phyloP scores from a whole-genome alignment of 148 eudicot species.

The Vaccinium corymbosum region DNA sequence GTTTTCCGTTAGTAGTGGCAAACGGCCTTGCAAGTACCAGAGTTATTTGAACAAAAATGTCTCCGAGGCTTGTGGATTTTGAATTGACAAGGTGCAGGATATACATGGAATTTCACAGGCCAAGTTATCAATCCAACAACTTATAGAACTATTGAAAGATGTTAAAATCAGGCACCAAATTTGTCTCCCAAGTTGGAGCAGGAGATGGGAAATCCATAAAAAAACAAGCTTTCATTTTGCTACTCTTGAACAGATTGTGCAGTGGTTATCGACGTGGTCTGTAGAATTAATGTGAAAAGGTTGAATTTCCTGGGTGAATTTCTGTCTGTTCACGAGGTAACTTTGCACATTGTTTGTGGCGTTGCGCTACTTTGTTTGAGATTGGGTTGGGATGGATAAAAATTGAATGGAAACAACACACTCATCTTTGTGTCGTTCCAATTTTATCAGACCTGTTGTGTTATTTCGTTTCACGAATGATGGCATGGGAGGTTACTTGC shows the following conservation, averaged over 20 bases:
- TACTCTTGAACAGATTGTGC: background rate
- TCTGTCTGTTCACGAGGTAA: background rate
- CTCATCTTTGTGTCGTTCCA: background rate
- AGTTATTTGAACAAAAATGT: background rate
- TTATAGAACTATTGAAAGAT: background rate
- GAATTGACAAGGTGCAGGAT: background rate
- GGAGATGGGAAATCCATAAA: background rate
- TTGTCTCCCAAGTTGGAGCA: background rate
- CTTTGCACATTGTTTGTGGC: background rate
- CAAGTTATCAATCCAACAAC: no score
- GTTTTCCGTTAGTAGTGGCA: background rate
- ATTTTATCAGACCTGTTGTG: background rate
- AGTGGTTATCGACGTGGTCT: background rate
- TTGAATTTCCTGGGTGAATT: background rate
- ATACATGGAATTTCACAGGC: background rate
- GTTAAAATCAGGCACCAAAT: background rate
- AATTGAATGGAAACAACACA: background rate
- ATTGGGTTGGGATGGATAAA: background rate
- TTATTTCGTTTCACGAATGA: background rate
- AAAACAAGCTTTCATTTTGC: background rate
- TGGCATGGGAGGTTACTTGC: background rate
- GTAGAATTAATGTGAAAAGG: background rate
- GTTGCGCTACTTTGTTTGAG: background rate
- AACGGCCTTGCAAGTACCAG: background rate
- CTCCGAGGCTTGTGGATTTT: background rate